Evolutionary conservation across 2,329 filamentous ascomycete genomes (phyloP), one percentile per base, ranked within the genome.

Genomic region (Nothopassalora personata): DNA sequence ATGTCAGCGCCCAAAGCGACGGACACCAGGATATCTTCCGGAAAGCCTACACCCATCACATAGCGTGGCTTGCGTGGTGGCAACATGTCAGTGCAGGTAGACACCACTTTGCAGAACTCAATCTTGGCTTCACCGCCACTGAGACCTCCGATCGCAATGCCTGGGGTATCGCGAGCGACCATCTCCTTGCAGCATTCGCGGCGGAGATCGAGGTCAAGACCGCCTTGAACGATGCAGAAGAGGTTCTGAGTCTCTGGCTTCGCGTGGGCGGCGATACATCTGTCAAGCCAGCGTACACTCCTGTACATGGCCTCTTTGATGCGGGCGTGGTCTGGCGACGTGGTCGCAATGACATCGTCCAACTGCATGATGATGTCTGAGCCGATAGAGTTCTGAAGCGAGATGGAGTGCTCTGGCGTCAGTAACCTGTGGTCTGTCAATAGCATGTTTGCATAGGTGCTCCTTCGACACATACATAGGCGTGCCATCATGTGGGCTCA

Each of bases 361-460:
- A 99, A 86, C 76, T 99, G 95, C 95, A 99, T 99, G 66, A 97
- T 97, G 68, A 99, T 97, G 76, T 99, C 94, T 64, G 91, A 96
- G 64, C 94, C 94, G 70, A 99, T 99, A 56, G 88, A 93, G 75
- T 99, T 97, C 73, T 99, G 94, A 3, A 99, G 82, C 10, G 87
- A 88, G 68, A 99, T 97, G 0, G 94, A 97, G 77, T 97, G 93
- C 74, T 99, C 95, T 0, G 94, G 94, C 0, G 94, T 99, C 50
- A 99, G 85, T 10, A 99, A 86, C 81, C 81, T 83, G 54, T 36
- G 31, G 30, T 52, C 18, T 23, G 27, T 46, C 34, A 54, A 43
- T 30, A 10, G n/a, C n/a, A 28, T 15, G n/a, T 45, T 3, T 43
- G 10, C 33, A 39, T 49, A 33, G 9, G 36, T 56, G 9, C 5